Percentiles rank a stretch among this genome's conserved stretches.
Evolutionary conservation across 257 asterid genomes (phyloP).

Genomic region (Mentha longifolia): DNA sequence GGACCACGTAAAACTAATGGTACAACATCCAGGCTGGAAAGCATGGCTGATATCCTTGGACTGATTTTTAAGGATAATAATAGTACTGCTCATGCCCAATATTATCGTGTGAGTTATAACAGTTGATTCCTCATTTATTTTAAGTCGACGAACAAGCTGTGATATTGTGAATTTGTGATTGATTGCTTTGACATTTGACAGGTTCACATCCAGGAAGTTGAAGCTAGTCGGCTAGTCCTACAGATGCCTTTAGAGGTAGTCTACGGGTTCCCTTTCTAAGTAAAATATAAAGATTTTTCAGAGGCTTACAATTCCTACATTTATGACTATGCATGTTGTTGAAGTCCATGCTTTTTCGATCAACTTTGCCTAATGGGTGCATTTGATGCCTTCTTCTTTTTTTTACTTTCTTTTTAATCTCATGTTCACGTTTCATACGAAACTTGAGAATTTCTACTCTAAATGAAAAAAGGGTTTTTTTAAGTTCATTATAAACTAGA

Average conservation of each 20-base stretch:
- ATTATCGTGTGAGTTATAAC: slow-evolving; percentile 75
- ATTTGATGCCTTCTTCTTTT: too few species aligned
- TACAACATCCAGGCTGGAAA: slow-evolving; percentile 69
- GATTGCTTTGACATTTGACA: slow-evolving; percentile 46
- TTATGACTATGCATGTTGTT: slow-evolving; percentile 14
- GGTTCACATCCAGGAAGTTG: slow-evolving; percentile 91
- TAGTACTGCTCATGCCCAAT: slow-evolving; percentile 71
- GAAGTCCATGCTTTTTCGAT: slow-evolving; percentile 18
- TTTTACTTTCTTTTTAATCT: neutral
- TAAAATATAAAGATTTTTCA: slow-evolving; percentile 25
- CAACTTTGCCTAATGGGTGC: slow-evolving; percentile 15
- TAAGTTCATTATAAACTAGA: too few species aligned
- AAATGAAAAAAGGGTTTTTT: too few species aligned
- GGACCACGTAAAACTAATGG: slow-evolving; percentile 66
- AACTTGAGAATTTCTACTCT: too few species aligned
- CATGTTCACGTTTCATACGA: too few species aligned
- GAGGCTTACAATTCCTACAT: slow-evolving; percentile 20
- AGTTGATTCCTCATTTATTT: neutral
- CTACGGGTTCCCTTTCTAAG: slow-evolving; percentile 9
- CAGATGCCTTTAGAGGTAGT: slow-evolving; percentile 73
- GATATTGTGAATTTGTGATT: slow-evolving; percentile 35
- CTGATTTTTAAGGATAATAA: slow-evolving; percentile 66
- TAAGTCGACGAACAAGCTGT: neutral
- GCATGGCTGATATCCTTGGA: slow-evolving; percentile 79
- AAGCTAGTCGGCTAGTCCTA: slow-evolving; percentile 55